Evolutionary conservation across 2,329 filamentous ascomycete genomes (phyloP).

Genomic region (Pyrenochaeta sp.): DNA sequence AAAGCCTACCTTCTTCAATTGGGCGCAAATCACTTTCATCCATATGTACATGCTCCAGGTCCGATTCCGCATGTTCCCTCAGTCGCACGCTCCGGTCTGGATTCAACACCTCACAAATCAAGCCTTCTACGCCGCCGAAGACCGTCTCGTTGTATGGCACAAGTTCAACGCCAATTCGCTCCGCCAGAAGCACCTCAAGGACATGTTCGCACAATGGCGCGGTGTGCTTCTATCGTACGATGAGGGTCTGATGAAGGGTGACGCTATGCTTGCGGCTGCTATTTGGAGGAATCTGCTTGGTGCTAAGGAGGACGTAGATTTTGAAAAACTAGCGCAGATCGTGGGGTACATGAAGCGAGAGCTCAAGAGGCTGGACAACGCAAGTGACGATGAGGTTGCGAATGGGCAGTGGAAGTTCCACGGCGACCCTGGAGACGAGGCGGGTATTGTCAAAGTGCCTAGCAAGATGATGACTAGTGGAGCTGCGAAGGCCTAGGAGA

Average conservation of each 20-base stretch:
- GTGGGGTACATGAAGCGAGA: slow-evolving; percentile 70
- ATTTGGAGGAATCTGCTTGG: slow-evolving; percentile 96
- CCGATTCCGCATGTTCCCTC: slow-evolving; percentile 80
- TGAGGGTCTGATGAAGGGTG: slow-evolving; percentile 78
- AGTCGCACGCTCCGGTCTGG: slow-evolving; percentile 75
- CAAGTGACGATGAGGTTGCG: slow-evolving; percentile 62
- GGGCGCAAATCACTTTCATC: slow-evolving; percentile 95
- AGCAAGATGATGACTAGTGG: slow-evolving; percentile 35
- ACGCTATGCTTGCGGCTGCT: slow-evolving; percentile 79
- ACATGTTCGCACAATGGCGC: slow-evolving; percentile 92
- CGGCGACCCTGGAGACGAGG: slow-evolving; percentile 53
- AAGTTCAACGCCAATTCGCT: slow-evolving; percentile 65
- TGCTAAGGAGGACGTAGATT: slow-evolving; percentile 70
- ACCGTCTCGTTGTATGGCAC: slow-evolving; percentile 83
- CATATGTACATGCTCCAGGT: slow-evolving; percentile 93
- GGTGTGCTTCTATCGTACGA: slow-evolving; percentile 85
- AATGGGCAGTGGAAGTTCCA: slow-evolving; percentile 59
- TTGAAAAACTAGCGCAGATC: slow-evolving; percentile 67
- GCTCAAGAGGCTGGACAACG: slow-evolving; percentile 61
- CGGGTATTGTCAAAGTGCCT: slow-evolving; percentile 32
- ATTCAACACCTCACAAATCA: slow-evolving; percentile 93
- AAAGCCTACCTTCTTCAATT: slow-evolving; percentile 88
- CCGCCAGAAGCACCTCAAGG: slow-evolving; percentile 74
- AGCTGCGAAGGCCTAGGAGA: slow-evolving; percentile 14
- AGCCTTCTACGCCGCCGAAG: slow-evolving; percentile 90